Percentiles rank a stretch among this genome's conserved stretches.
Evolutionary conservation across 768 basidiomycete species (phyloP).

Genomic region (Kwoniella europaea): DNA sequence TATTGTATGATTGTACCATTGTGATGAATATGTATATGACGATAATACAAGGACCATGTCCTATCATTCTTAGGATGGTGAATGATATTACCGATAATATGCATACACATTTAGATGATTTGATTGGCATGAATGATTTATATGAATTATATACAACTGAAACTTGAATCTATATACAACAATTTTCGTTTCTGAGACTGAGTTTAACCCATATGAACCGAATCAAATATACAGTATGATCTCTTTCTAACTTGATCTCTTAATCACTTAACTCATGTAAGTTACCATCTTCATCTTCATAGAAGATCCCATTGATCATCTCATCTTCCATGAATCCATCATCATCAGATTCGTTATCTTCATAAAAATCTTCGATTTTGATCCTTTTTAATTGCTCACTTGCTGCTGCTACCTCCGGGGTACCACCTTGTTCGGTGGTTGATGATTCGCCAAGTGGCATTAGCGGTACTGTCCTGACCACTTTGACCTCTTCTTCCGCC

Average conservation of each 20-base stretch:
- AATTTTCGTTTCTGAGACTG: too few relatives aligned
- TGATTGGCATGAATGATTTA: too few relatives aligned
- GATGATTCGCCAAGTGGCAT: neutral
- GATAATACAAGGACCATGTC: too few relatives aligned
- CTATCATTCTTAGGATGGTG: too few relatives aligned
- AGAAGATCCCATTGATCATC: slow-evolving; percentile 41
- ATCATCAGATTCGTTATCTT: slow-evolving; percentile 24
- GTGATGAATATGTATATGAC: neutral
- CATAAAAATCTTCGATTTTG: neutral
- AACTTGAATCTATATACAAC: too few relatives aligned
- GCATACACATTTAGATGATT: too few relatives aligned
- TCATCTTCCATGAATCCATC: slow-evolving; percentile 38
- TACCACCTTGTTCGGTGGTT: too few relatives aligned
- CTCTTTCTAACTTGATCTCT: neutral
- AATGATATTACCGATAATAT: too few relatives aligned
- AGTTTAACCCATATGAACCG: too few relatives aligned
- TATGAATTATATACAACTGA: too few relatives aligned
- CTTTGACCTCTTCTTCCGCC: neutral
- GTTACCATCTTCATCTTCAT: slow-evolving; percentile 37
- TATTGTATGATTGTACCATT: neutral
- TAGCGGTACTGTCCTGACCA: neutral
- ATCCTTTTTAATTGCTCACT: neutral
- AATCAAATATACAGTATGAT: too few relatives aligned
- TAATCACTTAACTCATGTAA: slow-evolving; percentile 27
- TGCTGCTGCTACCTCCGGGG: too few relatives aligned